Percentiles rank a stretch among this genome's conserved stretches.
Evolutionary conservation across 2,329 filamentous ascomycete genomes (phyloP).

Genomic region (Dothistroma septosporum): DNA sequence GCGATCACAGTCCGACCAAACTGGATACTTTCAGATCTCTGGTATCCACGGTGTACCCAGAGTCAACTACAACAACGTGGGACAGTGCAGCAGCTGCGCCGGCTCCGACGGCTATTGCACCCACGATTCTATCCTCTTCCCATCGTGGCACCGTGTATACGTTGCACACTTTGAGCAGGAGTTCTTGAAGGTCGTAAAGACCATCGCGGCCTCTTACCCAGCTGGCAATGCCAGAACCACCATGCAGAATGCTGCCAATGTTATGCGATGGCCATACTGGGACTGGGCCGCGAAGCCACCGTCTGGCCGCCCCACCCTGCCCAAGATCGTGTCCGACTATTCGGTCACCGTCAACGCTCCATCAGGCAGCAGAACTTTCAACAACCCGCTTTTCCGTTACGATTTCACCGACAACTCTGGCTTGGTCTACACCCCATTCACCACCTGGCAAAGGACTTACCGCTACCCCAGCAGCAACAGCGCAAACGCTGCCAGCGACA

Average conservation of each 20-base stretch:
- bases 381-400: conserved; percentile 31
- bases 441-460: conserved; percentile 21
- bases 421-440: conserved; percentile 23
- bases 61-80: conserved; percentile 22
- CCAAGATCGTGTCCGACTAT: conserved; percentile 22
- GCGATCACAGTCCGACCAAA: conserved; percentile 4
- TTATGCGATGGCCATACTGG: conserved; percentile 29
- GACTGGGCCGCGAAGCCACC: conserved; percentile 26
- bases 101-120: conserved; percentile 27
- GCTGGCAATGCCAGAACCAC: conserved; percentile 3
- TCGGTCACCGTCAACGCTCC: conserved; percentile 25
- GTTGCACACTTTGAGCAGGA: conserved; percentile 29
- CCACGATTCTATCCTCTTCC: conserved; percentile 28
- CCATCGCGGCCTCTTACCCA: conserved; percentile 21
- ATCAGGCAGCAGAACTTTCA: conserved; percentile 17
- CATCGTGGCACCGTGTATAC: conserved; percentile 29
- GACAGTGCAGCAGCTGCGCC: conserved; percentile 19
- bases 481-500: conserved; percentile 18
- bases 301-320: conserved; percentile 13
- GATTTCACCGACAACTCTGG: conserved; percentile 19
- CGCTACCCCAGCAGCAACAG: conserved; percentile 26
- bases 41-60: conserved; percentile 28
- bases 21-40: conserved; percentile 23
- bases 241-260: conserved; percentile 22
- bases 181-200: conserved; percentile 20